These are phyloP conservation scores for Podospora appendiculata DNA, from an alignment of 495 filamentous ascomycete species.

Conservation along the genomic window DNA sequence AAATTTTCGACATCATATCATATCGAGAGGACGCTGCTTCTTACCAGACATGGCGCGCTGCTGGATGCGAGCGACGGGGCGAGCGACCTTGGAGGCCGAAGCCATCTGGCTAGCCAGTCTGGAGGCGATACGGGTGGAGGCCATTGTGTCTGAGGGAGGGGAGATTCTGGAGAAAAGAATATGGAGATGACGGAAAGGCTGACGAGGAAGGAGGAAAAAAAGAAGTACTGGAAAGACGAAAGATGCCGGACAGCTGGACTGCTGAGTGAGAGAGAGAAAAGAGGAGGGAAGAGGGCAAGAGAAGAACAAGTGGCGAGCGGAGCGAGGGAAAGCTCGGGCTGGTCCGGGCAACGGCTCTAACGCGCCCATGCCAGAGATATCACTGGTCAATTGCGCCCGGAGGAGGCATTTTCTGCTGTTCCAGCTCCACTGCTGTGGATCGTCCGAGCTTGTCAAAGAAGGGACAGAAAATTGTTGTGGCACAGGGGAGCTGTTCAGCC, in stretches of 20 bases:
- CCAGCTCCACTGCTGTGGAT: constrained; percentile 24
- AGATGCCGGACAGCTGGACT: constrained; percentile 25
- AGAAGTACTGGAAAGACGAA: constrained; percentile 4
- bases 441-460: constrained; percentile 6
- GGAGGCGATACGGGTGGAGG: constrained; percentile 61
- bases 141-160: constrained; percentile 56
- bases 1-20: neutral
- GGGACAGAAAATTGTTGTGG: constrained; percentile 3
- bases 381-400: constrained; percentile 24
- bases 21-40: constrained; percentile 11
- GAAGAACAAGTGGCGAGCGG: constrained; percentile 25
- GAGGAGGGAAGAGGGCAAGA: constrained; percentile 3
- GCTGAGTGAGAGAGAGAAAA: constrained; percentile 26
- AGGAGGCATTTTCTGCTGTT: constrained; percentile 16
- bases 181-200: constrained; percentile 24
- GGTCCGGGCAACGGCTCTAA: constrained; percentile 29
- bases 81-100: constrained; percentile 61
- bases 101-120: constrained; percentile 63
- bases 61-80: constrained; percentile 56
- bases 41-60: constrained; percentile 59
- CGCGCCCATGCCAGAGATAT: constrained; percentile 10
- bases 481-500: constrained; percentile 4
- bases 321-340: constrained; percentile 27
- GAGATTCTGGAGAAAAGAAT: constrained; percentile 31
- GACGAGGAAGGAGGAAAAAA: constrained; percentile 25